Evolutionary conservation across 441 rosid genomes (phyloP), one percentile per base, ranked within the genome.

Genomic region (Omphalea diandra): DNA sequence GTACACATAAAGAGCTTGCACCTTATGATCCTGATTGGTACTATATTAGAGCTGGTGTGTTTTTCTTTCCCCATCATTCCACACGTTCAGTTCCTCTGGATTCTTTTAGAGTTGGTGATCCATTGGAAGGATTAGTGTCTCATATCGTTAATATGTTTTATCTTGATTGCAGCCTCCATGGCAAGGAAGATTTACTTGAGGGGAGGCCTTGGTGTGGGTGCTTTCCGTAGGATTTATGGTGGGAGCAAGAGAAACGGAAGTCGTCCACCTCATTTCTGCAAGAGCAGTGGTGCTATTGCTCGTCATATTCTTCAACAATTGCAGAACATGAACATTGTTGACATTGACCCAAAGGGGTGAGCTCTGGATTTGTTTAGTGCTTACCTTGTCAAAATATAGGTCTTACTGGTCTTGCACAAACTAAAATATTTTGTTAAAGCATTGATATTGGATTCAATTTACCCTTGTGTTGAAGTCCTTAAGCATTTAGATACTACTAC

Each of bases 171-270:
- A 92, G 97, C 97, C 2, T 92, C 96, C 20, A 92, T 92, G 92
- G 97, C 93, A 10, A 88, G 97, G 82, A 92, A 92, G 80, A 86
- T 92, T 27, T 90, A 90, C 79, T 68, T 92, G 49, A 88, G 96
- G 75, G 96, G 94, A 50, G 97, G 97, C 54, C 93, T 90, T 36
- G 97, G 97, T 22, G 96, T 92, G 15, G 97, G 97, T 77, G 90
- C 94, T 59, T 90, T 92, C 76, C 80, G 85, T 22, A 90, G 97
- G 75, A 92, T 90, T 59, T 92, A 92, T 67, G 97, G 97, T 44
- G 97, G 96, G 0, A 92, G 96, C 89, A 84, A 92, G 84, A 92
- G 97, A 76, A 90, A 92, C 52, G 96, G 97, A 18, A 90, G 94
- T 68, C 91, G 96, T 22, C 97, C 97, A n/a, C 94, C 90, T 3